Percentiles rank a stretch among this genome's conserved stretches.
These are phyloP conservation scores for Adansonia madagascariensis DNA, from an alignment of 441 rosid genomes.

Conservation along the genomic window DNA sequence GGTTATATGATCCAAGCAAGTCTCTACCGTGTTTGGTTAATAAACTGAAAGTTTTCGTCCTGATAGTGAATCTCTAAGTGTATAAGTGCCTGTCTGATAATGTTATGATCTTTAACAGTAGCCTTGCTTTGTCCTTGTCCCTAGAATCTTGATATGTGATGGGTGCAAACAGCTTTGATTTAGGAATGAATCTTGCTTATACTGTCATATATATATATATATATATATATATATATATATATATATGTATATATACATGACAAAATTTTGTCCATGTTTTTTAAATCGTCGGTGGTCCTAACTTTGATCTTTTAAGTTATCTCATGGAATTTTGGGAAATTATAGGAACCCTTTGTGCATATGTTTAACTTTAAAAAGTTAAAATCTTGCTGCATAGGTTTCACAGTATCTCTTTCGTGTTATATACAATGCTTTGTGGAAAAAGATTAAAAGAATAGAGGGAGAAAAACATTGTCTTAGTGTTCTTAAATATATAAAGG, in stretches of 20 bases:
- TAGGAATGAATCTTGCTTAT: background rate
- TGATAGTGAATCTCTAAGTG: background rate
- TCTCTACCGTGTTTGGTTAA: background rate
- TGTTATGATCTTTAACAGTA: background rate
- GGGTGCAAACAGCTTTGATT: background rate
- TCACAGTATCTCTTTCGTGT: background rate
- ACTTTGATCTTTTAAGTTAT: background rate
- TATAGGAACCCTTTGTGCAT: background rate
- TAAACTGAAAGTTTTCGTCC: constrained; percentile 1
- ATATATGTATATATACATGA: background rate
- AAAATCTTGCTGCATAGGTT: background rate
- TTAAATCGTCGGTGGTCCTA: background rate
- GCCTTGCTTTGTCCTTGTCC: background rate
- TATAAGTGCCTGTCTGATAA: background rate
- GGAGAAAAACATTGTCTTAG: background rate
- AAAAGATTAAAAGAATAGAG: background rate
- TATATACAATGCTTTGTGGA: background rate
- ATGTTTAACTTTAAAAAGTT: background rate
- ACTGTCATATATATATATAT: background rate
- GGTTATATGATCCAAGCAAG: background rate
- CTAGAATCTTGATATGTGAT: background rate
- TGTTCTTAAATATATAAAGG: background rate
- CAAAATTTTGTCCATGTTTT: background rate
- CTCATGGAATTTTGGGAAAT: background rate
- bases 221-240: background rate